Percentiles rank a stretch among this genome's conserved stretches.
Conservation (phyloP, 148 eudicot genomes). For the Simmondsia chinensis region DNA sequence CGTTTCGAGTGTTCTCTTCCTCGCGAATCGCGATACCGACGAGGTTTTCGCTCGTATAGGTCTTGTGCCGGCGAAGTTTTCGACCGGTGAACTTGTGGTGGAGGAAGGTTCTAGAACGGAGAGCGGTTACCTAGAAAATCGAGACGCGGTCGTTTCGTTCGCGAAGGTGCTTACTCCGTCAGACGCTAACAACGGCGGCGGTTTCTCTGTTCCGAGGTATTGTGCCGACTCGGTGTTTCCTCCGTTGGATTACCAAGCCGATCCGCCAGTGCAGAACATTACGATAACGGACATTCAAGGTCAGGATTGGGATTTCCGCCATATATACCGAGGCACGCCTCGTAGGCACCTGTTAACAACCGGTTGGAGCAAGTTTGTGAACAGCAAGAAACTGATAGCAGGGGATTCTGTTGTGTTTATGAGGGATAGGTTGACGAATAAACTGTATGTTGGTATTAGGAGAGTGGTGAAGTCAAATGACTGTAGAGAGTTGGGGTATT, state of each 20-base stretch:
- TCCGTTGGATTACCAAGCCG: conserved; percentile 34
- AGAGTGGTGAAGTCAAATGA: conserved; percentile 21
- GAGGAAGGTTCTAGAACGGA: neutral
- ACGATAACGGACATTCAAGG: conserved; percentile 35
- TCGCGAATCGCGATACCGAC: conserved; percentile 39
- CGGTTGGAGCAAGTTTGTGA: conserved; percentile 87
- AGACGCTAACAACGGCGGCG: conserved; percentile 87
- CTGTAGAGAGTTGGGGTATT: conserved; percentile 12
- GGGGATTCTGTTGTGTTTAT: conserved; percentile 72
- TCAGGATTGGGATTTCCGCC: conserved; percentile 48
- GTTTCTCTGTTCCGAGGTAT: conserved; percentile 77
- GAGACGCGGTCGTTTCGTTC: conserved; percentile 26
- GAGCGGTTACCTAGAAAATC: neutral
- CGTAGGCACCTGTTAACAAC: conserved; percentile 75
- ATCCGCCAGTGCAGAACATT: conserved; percentile 67
- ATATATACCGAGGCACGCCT: conserved; percentile 80
- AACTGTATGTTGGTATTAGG: conserved; percentile 51
- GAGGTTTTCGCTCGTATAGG: conserved; percentile 42
- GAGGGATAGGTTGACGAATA: conserved; percentile 8
- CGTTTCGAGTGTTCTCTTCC: conserved; percentile 23
- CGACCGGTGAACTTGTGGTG: no score
- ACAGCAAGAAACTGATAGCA: conserved; percentile 48
- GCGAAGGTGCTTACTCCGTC: conserved; percentile 70
- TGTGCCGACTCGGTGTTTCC: conserved; percentile 81
- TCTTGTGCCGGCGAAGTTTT: conserved; percentile 19